These are phyloP conservation scores for Coemansia sp. DNA, from an alignment of 371 early-diverging fungal species.

Conservation along the genomic window DNA sequence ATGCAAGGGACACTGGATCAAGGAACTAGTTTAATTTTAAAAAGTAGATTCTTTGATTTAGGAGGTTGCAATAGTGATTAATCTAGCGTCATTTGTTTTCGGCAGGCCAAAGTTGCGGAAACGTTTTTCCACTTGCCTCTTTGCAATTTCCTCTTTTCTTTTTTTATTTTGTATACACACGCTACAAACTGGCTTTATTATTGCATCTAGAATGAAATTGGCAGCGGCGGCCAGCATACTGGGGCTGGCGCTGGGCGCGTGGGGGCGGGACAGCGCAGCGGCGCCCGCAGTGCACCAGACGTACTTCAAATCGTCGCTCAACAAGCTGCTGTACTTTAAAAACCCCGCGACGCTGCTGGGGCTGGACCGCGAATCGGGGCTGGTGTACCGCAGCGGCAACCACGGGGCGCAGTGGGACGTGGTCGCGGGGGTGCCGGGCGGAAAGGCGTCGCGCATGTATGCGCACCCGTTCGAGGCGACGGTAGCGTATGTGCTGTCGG, in stretches of 20 bases:
- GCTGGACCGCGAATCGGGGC: conserved; percentile 35
- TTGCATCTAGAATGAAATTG: background rate
- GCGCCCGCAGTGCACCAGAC: conserved; percentile 29
- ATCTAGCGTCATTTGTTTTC: background rate
- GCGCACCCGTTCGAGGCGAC: conserved; percentile 49
- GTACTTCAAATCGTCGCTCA: conserved; percentile 36
- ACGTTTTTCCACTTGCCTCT: no score
- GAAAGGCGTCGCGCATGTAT: conserved; percentile 33
- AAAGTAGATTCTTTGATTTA: no score
- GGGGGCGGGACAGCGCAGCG: conserved; percentile 7
- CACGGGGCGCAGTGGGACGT: conserved; percentile 34
- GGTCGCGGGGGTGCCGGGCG: conserved; percentile 26
- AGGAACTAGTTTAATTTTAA: no score
- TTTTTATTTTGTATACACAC: background rate
- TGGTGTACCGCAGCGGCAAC: conserved; percentile 33
- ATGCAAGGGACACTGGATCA: no score
- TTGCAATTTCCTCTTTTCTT: background rate
- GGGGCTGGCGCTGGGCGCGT: background rate
- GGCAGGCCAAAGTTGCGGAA: background rate
- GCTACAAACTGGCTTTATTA: no score
- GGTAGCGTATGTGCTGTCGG: conserved; percentile 38
- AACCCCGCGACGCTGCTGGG: conserved; percentile 30
- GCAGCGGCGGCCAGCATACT: background rate
- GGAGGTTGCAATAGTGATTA: background rate
- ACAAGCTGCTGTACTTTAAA: conserved; percentile 46